Evolutionary conservation across 2,329 filamentous ascomycete genomes (phyloP), one percentile per base, ranked within the genome.

Genomic region (Apiospora aurea): DNA sequence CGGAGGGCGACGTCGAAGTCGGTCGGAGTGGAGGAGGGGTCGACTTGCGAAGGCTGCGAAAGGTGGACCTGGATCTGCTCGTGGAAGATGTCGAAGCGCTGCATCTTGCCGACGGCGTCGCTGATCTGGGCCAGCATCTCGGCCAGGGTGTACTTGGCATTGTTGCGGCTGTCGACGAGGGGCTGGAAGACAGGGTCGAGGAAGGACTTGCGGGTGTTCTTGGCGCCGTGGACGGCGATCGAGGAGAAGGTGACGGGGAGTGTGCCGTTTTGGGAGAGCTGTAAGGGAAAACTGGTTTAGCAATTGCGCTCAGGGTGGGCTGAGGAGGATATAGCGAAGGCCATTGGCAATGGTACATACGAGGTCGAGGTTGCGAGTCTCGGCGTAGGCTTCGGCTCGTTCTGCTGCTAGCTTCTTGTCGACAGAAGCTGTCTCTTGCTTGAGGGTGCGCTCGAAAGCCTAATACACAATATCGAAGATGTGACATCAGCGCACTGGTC

Each of bases 221-320:
- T 88, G 64, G 94, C 94, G 79, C 95, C 93, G 74, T 97, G 90
- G 73, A 99, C 87, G 77, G 93, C 91, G 79, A 99, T 89, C 64
- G 94, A 93, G 77, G 94, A 94, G 80, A 99, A 92, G 18, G 94
- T 94, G 77, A 96, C 94, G 53, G 96, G 96, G 72, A 96, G 90
- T 61, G 94, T 94, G 75, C 93, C 92, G 81, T 98, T 97, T 82
- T 93, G 89, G 76, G 91, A 89, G 78, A 97, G 89, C 93, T 95
- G 74, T 34, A 71, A 70, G 64, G 11, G 16, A n/a, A 5, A 4
- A 46, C 41, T 10, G 5, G 3, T 16, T 49, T 69, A 41, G 43
- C 46, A 16, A 24, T 7, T 4, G 8, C 34, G 53, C 7, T 3
- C 46, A 11, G 10, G 43, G 16, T 16, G 5, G 69, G 64, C 73